Conservation (phyloP, 2,329 filamentous ascomycete species). For the Fusarium fujikuroi region DNA sequence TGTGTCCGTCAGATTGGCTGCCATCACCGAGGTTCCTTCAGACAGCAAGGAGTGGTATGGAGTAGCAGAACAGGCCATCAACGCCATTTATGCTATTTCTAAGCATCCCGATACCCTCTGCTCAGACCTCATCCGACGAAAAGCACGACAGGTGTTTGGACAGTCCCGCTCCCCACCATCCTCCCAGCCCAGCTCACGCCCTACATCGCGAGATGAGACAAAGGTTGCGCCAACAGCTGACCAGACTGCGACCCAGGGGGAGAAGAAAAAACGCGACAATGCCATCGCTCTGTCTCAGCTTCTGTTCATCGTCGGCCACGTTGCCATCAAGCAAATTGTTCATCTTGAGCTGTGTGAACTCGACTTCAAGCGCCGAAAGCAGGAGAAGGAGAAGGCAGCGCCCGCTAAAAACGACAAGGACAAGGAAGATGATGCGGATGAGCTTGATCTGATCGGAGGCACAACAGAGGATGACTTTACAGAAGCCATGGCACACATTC, state of each 20-base stretch:
- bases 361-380: conserved; percentile 97
- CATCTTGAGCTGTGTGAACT: conserved; percentile 97
- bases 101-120: conserved; percentile 95
- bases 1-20: conserved; percentile 81
- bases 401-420: conserved; percentile 61
- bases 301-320: conserved; percentile 93
- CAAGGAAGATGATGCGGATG: conserved; percentile 79
- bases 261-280: conserved; percentile 69
- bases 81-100: conserved; percentile 92
- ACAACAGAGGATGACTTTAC: conserved; percentile 95
- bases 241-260: conserved; percentile 50
- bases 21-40: conserved; percentile 85
- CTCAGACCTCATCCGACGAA: conserved; percentile 87
- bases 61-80: conserved; percentile 94
- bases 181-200: conserved; percentile 62
- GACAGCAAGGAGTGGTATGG: conserved; percentile 97
- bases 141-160: conserved; percentile 83
- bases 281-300: conserved; percentile 87
- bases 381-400: conserved; percentile 80
- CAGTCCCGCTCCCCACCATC: conserved; percentile 51
- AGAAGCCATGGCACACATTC: conserved; percentile 84
- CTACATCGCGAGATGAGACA: conserved; percentile 57
- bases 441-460: conserved; percentile 94
- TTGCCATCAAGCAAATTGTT: conserved; percentile 98
- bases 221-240: conserved; percentile 48